These are phyloP conservation scores for Corrigiola litoralis DNA, from an alignment of 179 eudicot species.

Conservation along the genomic window DNA sequence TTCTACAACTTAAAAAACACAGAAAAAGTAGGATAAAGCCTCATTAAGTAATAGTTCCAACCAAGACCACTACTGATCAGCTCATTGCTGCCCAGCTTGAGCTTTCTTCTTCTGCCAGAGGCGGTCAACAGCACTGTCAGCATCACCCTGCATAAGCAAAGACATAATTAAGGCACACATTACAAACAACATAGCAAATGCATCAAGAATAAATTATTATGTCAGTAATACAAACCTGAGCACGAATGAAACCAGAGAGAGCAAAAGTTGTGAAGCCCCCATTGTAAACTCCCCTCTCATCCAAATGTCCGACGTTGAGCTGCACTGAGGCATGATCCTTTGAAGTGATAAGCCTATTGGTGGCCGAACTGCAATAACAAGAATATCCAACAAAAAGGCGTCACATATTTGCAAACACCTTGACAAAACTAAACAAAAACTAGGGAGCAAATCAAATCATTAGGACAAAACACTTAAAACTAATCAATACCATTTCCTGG, in stretches of 20 bases:
- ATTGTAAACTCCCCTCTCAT: constrained; percentile 51
- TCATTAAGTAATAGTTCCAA: too few relatives aligned
- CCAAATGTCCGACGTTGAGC: constrained; percentile 56
- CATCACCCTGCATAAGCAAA: constrained; percentile 42
- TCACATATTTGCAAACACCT: background rate
- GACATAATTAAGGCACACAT: too few relatives aligned
- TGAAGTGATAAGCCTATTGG: constrained; percentile 59
- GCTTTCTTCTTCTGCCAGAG: constrained; percentile 59
- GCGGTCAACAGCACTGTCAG: constrained; percentile 65
- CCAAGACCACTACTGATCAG: too few relatives aligned
- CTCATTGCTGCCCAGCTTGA: constrained; percentile 31
- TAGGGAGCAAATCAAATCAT: background rate
- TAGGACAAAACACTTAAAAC: too few relatives aligned
- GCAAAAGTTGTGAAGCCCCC: constrained; percentile 56
- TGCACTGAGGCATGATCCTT: constrained; percentile 75
- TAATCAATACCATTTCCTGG: constrained; percentile 66
- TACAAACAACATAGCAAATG: too few relatives aligned
- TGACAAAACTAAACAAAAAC: background rate
- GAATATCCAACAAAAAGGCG: background rate
- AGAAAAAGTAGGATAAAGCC: too few relatives aligned
- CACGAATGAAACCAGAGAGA: constrained; percentile 64
- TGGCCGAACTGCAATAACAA: constrained; percentile 43
- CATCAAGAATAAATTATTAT: too few relatives aligned
- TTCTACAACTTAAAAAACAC: too few relatives aligned
- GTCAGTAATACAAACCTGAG: constrained; percentile 44